These are phyloP conservation scores for Diaporthe sp. DNA, from an alignment of 2,329 filamentous ascomycete species.

Conservation along the genomic window DNA sequence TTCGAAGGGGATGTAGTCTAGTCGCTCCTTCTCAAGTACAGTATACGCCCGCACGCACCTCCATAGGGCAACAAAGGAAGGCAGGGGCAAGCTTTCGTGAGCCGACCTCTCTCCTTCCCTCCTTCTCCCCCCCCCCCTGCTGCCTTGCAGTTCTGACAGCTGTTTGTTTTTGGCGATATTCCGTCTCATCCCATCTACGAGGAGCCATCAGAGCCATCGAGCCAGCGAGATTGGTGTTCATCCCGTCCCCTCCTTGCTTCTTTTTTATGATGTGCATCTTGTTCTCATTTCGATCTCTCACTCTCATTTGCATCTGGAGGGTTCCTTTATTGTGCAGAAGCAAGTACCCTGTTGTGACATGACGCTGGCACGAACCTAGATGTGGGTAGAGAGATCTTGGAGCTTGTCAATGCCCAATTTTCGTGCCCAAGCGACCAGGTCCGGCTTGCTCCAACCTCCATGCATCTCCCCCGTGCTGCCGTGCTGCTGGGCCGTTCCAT, in stretches of 20 bases:
- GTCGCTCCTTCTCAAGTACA: neutral
- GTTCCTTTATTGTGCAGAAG: constrained; percentile 22
- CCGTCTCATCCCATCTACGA: neutral
- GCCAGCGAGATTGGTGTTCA: neutral
- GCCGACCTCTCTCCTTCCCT: neutral
- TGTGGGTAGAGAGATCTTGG: constrained; percentile 1
- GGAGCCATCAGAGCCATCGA: neutral
- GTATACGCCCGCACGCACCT: constrained; percentile 6
- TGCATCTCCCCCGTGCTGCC: neutral
- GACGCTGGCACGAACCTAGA: constrained; percentile 9
- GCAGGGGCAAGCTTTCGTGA: constrained; percentile 15
- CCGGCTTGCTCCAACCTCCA: constrained; percentile 11
- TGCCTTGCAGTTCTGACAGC: neutral
- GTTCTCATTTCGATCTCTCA: constrained; percentile 17
- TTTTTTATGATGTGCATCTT: constrained; percentile 10
- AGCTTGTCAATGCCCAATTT: constrained; percentile 27
- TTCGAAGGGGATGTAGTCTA: neutral
- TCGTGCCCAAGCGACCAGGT: constrained; percentile 25
- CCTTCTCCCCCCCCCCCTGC: neutral
- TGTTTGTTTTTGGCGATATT: neutral
- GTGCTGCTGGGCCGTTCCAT: constrained; percentile 3
- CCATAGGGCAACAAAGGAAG: constrained; percentile 28
- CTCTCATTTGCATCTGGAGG: constrained; percentile 6
- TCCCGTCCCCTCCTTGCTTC: constrained; percentile 15
- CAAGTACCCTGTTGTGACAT: constrained; percentile 6